These are phyloP conservation scores for Fraxinus excelsior DNA, from an alignment of 257 asterid species.

Conservation along the genomic window DNA sequence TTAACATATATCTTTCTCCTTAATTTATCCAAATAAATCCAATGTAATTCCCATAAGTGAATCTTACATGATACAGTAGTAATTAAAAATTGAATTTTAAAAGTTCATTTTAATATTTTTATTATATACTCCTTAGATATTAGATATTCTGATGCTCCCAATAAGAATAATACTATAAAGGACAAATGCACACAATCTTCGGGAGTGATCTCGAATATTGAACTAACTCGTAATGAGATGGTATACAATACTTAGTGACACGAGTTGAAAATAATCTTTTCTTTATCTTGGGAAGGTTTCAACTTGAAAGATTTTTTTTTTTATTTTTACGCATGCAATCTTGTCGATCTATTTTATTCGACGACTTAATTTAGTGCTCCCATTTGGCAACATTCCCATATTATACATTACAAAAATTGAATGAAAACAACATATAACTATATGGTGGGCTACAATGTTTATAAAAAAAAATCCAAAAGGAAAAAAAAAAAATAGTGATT, in stretches of 20 bases:
- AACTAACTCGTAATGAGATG: background rate
- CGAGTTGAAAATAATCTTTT: background rate
- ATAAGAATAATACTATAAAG: too few relatives aligned
- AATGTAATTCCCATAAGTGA: background rate
- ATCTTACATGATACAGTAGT: constrained; percentile 3
- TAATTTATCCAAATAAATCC: background rate
- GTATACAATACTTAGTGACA: background rate
- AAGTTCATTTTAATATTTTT: background rate
- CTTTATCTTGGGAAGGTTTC: background rate
- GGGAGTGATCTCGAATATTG: background rate
- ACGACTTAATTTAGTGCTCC: background rate
- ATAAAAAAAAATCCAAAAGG: background rate
- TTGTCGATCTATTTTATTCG: background rate
- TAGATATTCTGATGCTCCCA: background rate
- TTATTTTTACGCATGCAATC: background rate
- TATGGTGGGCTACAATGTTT: constrained; percentile 26
- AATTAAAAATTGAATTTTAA: background rate
- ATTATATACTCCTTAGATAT: background rate
- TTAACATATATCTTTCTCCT: background rate
- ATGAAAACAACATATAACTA: constrained; percentile 17
- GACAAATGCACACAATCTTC: background rate
- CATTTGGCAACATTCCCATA: constrained; percentile 19
- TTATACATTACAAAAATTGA: background rate
- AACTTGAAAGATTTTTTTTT: background rate
- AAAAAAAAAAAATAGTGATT: background rate